Percentiles rank a stretch among this genome's conserved stretches.
These are phyloP conservation scores for Cinnamomum chago DNA, from an alignment of 164 flowering plant genomes.

Conservation along the genomic window DNA sequence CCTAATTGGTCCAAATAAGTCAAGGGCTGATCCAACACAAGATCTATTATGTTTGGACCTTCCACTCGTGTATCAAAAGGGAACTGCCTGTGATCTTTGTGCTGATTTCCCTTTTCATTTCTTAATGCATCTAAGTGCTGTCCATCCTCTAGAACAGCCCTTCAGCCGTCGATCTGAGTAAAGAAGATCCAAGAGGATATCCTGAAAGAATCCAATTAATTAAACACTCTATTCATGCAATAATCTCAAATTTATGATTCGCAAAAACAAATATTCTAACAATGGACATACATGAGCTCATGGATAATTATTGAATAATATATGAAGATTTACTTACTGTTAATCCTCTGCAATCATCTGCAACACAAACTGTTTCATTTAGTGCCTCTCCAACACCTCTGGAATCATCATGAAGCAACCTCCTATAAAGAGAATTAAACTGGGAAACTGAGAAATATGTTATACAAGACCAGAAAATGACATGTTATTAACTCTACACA, in stretches of 20 bases:
- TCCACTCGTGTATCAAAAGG: too few species aligned
- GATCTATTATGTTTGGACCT: too few species aligned
- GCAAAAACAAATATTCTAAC: too few species aligned
- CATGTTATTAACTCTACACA: not conserved
- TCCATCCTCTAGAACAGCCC: too few species aligned
- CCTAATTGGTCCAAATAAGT: too few species aligned
- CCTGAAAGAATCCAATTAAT: not conserved
- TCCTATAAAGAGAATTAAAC: constrained; percentile 37
- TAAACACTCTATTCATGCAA: not conserved
- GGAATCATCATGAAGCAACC: constrained; percentile 77
- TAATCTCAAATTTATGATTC: not conserved
- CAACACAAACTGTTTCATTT: constrained; percentile 69
- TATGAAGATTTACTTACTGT: constrained; percentile 47
- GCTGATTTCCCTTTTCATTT: too few species aligned
- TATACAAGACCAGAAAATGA: not conserved
- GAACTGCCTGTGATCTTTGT: too few species aligned
- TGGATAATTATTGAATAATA: not conserved
- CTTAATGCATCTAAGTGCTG: too few species aligned
- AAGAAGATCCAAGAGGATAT: not conserved
- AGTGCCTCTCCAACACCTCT: constrained; percentile 94
- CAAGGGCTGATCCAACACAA: too few species aligned
- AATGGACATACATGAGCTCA: not conserved
- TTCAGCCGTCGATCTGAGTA: too few species aligned
- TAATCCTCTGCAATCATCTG: constrained; percentile 64
- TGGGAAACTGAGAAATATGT: not conserved